A percentile compares a stretch with the other conserved stretches of the same genome.
These are phyloP conservation scores for Marasmius sp. DNA, from an alignment of 1,284 basidiomycete genomes.

Conservation along the genomic window DNA sequence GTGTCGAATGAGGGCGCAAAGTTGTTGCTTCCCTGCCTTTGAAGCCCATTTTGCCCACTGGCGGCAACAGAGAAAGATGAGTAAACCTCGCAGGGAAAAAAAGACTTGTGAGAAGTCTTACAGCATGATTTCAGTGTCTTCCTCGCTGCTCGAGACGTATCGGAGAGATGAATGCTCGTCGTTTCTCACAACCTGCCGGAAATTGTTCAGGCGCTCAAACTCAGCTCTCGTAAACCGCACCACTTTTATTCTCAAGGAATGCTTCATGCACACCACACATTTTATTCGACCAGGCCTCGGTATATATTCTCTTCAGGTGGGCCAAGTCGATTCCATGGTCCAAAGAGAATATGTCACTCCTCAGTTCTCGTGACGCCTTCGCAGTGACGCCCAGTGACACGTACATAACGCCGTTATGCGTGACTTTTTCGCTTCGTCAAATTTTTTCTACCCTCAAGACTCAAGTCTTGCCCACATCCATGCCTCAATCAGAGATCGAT, in stretches of 20 bases:
- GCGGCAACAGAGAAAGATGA: neutral
- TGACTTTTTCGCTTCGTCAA: neutral
- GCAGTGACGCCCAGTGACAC: too few relatives aligned
- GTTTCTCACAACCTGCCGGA: neutral
- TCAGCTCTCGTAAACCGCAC: neutral
- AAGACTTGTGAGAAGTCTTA: neutral
- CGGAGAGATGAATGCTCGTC: neutral
- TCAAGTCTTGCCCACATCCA: constrained; percentile 12
- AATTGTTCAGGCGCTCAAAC: neutral
- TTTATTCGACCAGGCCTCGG: too few relatives aligned
- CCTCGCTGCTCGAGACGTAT: neutral
- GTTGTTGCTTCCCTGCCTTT: constrained; percentile 27
- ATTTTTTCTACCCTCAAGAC: constrained; percentile 11
- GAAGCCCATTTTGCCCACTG: constrained; percentile 10
- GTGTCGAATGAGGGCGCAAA: constrained; percentile 33
- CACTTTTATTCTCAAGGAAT: too few relatives aligned
- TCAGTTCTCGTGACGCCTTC: too few relatives aligned
- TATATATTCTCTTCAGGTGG: too few relatives aligned
- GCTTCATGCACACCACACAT: too few relatives aligned
- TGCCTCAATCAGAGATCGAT: constrained; percentile 73
- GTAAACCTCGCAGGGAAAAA: neutral
- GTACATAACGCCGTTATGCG: neutral
- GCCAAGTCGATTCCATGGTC: too few relatives aligned
- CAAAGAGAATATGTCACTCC: too few relatives aligned
- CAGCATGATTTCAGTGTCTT: neutral